Percentiles rank a stretch among this genome's conserved stretches.
These are phyloP conservation scores for Hyphopichia fennica DNA, from an alignment of 1,139 yeast species.

Conservation along the genomic window DNA sequence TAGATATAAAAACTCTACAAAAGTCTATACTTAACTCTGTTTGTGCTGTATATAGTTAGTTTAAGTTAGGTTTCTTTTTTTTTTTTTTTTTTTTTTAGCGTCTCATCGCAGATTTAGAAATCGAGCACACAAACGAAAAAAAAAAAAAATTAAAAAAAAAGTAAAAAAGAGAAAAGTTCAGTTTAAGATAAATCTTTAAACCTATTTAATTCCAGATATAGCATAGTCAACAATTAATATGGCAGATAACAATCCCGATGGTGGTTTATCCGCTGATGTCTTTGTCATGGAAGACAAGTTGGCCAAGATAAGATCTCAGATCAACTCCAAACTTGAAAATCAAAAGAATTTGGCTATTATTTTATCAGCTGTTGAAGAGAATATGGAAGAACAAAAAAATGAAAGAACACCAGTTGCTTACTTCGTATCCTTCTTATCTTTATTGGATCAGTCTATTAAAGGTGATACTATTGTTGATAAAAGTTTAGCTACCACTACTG, in stretches of 20 bases:
- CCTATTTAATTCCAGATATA: too few species aligned
- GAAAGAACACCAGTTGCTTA: constrained; percentile 68
- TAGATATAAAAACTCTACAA: too few species aligned
- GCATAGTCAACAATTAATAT: background rate
- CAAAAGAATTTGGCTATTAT: constrained; percentile 76
- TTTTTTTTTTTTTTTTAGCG: constrained; percentile 1
- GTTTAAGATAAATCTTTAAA: background rate
- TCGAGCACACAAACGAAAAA: background rate
- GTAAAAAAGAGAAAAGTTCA: background rate
- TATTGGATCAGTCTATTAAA: constrained; percentile 71
- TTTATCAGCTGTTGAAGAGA: constrained; percentile 87
- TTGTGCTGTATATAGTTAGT: too few species aligned
- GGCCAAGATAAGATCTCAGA: constrained; percentile 68
- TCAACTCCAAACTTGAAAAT: constrained; percentile 73
- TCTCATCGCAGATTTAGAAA: background rate
- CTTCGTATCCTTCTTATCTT: constrained; percentile 77
- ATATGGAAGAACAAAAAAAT: constrained; percentile 69
- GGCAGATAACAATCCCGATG: constrained; percentile 45
- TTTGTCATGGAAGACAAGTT: constrained; percentile 67
- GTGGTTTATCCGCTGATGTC: constrained; percentile 32
- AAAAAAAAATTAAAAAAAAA: background rate
- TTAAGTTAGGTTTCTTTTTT: too few species aligned
- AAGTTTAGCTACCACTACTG: constrained; percentile 69
- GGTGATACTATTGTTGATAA: constrained; percentile 57
- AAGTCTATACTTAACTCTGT: too few species aligned